Conservation (phyloP, 495 filamentous ascomycete species). For the Pseudotulostoma volvatum region DNA sequence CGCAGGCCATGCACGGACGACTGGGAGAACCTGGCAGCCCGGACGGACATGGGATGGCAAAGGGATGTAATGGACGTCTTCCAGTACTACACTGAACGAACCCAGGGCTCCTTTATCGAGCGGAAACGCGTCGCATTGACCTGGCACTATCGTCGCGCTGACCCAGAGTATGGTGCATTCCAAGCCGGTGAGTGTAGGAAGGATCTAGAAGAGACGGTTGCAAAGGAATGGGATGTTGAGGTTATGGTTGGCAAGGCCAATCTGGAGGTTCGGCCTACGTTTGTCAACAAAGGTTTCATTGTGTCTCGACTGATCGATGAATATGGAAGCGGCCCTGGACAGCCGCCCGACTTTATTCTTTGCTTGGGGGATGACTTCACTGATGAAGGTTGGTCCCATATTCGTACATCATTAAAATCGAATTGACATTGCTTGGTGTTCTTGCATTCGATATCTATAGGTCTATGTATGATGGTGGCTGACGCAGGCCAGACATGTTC, state of each 20-base stretch:
- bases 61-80: constrained; percentile 63
- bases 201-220: constrained; percentile 56
- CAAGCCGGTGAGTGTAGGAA: constrained; percentile 62
- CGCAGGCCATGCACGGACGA: constrained; percentile 50
- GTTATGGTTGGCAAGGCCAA: constrained; percentile 95
- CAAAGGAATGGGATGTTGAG: constrained; percentile 67
- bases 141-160: constrained; percentile 90
- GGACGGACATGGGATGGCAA: constrained; percentile 79
- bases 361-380: constrained; percentile 93
- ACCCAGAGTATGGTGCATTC: constrained; percentile 63
- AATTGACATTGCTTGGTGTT: too few species aligned
- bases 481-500: constrained; percentile 41
- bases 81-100: constrained; percentile 67
- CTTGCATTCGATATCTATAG: too few species aligned
- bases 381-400: constrained; percentile 61
- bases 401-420: too few species aligned
- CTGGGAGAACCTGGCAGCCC: constrained; percentile 79
- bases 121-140: constrained; percentile 81
- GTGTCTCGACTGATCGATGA: constrained; percentile 57
- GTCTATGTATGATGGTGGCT: too few species aligned
- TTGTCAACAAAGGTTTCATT: constrained; percentile 94
- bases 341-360: constrained; percentile 59
- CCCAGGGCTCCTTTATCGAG: constrained; percentile 82
- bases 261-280: constrained; percentile 84
- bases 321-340: constrained; percentile 35